phyloP scores from a whole-genome alignment of 2,329 filamentous ascomycete genomes.

The Exserohilum turcica region DNA sequence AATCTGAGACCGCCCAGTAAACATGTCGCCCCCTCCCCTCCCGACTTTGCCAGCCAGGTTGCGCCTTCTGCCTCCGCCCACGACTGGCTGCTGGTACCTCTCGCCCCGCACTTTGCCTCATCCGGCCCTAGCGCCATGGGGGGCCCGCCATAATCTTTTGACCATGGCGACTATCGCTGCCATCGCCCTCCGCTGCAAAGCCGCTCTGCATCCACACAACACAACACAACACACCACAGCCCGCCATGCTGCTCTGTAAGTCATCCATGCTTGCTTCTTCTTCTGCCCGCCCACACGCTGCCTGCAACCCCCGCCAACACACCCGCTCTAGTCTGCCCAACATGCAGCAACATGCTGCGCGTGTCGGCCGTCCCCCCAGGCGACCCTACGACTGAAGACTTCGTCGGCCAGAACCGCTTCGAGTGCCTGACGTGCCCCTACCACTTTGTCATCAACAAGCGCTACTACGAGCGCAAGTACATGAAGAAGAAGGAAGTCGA shows the following conservation, averaged over 20 bases:
- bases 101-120: conserved; percentile 36
- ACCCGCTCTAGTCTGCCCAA: conserved; percentile 68
- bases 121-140: conserved; percentile 21
- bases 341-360: conserved; percentile 82
- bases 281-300: no score
- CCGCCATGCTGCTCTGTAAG: conserved; percentile 69
- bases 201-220: no score
- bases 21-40: not conserved
- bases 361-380: conserved; percentile 59
- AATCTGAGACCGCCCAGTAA: conserved; percentile 23
- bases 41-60: conserved; percentile 13
- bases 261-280: not conserved
- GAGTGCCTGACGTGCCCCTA: conserved; percentile 96
- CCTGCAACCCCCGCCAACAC: not conserved
- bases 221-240: conserved; percentile 4
- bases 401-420: conserved; percentile 71
- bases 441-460: conserved; percentile 78
- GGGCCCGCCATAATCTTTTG: conserved; percentile 33
- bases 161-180: no score
- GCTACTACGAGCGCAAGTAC: conserved; percentile 77
- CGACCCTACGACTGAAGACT: conserved; percentile 46
- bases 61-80: conserved; percentile 15
- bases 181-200: no score
- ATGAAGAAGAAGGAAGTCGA: conserved; percentile 88
- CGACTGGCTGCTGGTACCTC: conserved; percentile 9